phyloP scores from a whole-genome alignment of 495 filamentous ascomycete genomes.

The Viridothelium virens region DNA sequence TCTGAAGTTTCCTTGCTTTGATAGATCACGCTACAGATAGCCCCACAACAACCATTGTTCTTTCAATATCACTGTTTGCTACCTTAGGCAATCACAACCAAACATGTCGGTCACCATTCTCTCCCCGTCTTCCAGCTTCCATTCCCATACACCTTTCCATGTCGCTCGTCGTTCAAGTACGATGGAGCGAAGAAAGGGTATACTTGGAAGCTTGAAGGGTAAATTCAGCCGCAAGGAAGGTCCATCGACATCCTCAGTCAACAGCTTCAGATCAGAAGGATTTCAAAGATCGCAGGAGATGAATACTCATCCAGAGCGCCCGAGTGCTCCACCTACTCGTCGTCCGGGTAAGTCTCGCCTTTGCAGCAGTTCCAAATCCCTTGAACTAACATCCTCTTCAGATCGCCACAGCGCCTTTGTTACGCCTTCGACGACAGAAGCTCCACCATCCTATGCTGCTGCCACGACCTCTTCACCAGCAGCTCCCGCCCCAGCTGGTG shows the following conservation, averaged over 20 bases:
- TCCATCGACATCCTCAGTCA: constrained; percentile 5
- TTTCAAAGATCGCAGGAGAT: neutral
- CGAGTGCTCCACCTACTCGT: constrained; percentile 26
- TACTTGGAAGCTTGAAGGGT: constrained; percentile 11
- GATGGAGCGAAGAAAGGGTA: constrained; percentile 10
- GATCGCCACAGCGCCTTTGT: constrained; percentile 35
- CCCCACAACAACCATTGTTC: constrained; percentile 3
- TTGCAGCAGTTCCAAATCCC: neutral
- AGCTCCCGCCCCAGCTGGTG: constrained; percentile 20
- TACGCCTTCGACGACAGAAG: constrained; percentile 36
- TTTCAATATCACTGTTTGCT: neutral
- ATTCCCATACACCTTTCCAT: neutral
- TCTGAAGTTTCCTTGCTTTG: neutral
- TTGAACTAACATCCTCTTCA: constrained; percentile 19
- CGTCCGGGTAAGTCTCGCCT: constrained; percentile 27
- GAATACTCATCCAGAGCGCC: constrained; percentile 9
- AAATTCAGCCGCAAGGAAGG: constrained; percentile 11
- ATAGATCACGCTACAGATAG: constrained; percentile 5
- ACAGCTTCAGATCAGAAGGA: neutral
- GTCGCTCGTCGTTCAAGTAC: neutral
- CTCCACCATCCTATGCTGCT: constrained; percentile 43
- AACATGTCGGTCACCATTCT: constrained; percentile 11
- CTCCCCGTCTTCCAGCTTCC: neutral
- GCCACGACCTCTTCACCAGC: constrained; percentile 21
- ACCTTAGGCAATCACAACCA: neutral